Base-by-base conservation (phyloP, 2,329 filamentous ascomycete genomes). In the Trichoderma koningiopsis region DNA sequence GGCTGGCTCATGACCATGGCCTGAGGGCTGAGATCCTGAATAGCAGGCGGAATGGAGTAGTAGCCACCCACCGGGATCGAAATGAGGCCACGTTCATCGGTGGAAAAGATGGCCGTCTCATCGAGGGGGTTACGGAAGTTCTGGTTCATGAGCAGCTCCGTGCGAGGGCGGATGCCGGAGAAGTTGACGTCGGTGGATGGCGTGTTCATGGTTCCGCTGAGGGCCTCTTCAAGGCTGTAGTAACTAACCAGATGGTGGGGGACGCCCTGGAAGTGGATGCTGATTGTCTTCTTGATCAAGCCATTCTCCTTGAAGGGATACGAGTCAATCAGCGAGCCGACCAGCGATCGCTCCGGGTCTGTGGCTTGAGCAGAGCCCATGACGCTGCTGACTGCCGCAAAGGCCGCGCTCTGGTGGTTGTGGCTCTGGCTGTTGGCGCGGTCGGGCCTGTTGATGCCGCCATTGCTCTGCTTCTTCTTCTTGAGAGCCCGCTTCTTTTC, bases 231-330 rank as follows among this genome's bases (percentile, higher is more conserved):
- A 13, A 95, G 85, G 55, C 84, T 92, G 82, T 97, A 97, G 78
- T 97, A 97, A 19, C 91, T 94, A 52, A 97, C 93, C 63, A 97
- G 82, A 75, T 97, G 94, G 75, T 97, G 94, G 2, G 89, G 89
- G 2, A 94, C 87, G 2, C 91, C 91, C 31, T 90, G 86, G 62
- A 91, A 89, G 2, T 87, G 89, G 49, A 97, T 88, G 74, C 91
- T 95, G 79, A 97, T 94, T 0, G 94, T 97, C 83, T 97, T 97
- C 85, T 97, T 97, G 72, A 97, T 88, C 52, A 97, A 81, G 0
- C 94, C 94, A 1, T 89, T 87, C 16, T 89, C 84, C 76, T 96
- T 96, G 85, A 97, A 97, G 37, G 89, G 88, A 75, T 97, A 97
- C 0, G 91, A 94, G 79, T 97, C 94, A n/a, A 95, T 88, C 14